Conservation (phyloP, 2,329 filamentous ascomycete species). For the Massarina eburnea region DNA sequence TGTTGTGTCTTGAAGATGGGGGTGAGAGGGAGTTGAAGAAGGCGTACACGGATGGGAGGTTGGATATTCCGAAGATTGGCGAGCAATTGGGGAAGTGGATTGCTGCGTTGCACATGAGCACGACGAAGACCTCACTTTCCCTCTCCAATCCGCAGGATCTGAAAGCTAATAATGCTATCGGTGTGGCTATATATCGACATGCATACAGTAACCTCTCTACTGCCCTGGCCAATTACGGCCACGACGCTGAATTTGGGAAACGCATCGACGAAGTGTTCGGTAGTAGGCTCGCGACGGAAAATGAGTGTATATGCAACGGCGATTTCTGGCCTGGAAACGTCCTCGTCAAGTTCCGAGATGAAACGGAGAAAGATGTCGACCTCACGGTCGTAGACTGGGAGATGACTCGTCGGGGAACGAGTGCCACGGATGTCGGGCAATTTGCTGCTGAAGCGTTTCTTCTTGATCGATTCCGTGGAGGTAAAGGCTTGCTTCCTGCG, state of each 20-base stretch:
- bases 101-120: constrained; percentile 26
- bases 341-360: constrained; percentile 19
- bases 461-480: constrained; percentile 37
- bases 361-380: background rate
- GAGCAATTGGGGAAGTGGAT: constrained; percentile 36
- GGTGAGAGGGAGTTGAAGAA: constrained; percentile 34
- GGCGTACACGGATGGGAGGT: constrained; percentile 24
- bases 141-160: background rate
- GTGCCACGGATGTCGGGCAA: constrained; percentile 42
- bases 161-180: constrained; percentile 31
- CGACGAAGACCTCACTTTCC: constrained; percentile 13
- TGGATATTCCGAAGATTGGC: constrained; percentile 26
- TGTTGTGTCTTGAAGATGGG: constrained; percentile 36
- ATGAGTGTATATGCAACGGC: constrained; percentile 41
- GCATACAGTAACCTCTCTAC: constrained; percentile 30
- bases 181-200: constrained; percentile 29
- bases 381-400: constrained; percentile 44
- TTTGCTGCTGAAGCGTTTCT: constrained; percentile 43
- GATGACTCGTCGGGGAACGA: constrained; percentile 33
- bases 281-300: constrained; percentile 24
- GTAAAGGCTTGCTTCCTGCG: constrained; percentile 23
- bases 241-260: constrained; percentile 26
- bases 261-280: constrained; percentile 33
- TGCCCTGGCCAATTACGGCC: constrained; percentile 22
- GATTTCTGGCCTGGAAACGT: constrained; percentile 46